Base-by-base conservation (phyloP, 176 grass and related monocot species). In the Oropetium thomaeum region DNA sequence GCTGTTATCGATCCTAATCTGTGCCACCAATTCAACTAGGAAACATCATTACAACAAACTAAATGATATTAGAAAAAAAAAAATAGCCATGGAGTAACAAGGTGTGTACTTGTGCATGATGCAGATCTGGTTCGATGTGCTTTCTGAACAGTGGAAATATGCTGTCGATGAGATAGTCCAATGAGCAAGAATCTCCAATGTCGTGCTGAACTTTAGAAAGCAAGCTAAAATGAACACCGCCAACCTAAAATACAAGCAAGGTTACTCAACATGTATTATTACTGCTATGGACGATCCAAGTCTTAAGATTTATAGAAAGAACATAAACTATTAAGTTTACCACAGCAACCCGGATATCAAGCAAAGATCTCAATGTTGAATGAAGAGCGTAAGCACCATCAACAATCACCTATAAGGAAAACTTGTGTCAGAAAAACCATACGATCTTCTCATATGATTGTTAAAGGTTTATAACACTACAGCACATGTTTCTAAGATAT, bases 341-440 rank as follows among this genome's bases (percentile, higher is more conserved):
- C 89, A 98, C 95, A 73, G 95, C 95, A 82, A 98, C 95, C 68
- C 95, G 90, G 43, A 98, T 98, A 86, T 98, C 95, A 71, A 94
- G 84, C 49, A 98, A 77, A 69, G 95, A 98, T 72, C 95, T 84
- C 37, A 98, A 72, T 67, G 89, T 94, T 54, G 95, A 92, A 85
- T 94, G 88, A 67, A 98, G 89, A 81, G 95, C 91, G 92, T 98
- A 98, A 41, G 95, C 95, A 81, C 95, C 95, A 87, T 98, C 95
- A 3, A 98, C 91, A 81, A 98, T 94, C 48, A 98, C 79, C 95
- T 98, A 78, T 33, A 84, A 87, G 67, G 64, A 87, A 30, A 78
- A 68, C 20, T 74, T 54, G 43, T 54, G 79, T 87, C 44, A 83
- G 65, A 74, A 73, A 41, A 73, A 58, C 41, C 25, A 53, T 27